Percentiles rank a stretch among this genome's conserved stretches.
Conservation (phyloP, 2,329 filamentous ascomycete species). For the Trichophyton mentagrophytes region DNA sequence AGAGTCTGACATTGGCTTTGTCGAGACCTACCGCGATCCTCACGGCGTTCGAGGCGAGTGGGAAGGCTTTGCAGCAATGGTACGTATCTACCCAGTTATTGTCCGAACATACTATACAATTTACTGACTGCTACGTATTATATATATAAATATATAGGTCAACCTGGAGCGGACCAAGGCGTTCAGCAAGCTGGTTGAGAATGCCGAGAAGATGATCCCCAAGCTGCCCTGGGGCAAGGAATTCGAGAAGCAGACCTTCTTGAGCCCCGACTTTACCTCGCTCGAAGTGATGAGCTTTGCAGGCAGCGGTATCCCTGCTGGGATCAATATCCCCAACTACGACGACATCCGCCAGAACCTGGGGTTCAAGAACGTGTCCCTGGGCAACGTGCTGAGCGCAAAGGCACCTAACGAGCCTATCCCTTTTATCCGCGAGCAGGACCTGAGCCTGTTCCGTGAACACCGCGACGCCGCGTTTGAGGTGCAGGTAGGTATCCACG, state of each 20-base stretch:
- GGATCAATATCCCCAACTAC: conserved; percentile 47
- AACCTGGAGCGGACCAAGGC: conserved; percentile 83
- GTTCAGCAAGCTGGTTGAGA: conserved; percentile 72
- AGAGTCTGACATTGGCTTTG: conserved; percentile 70
- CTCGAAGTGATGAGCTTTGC: conserved; percentile 80
- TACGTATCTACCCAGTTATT: conserved; percentile 18
- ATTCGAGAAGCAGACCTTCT: conserved; percentile 93
- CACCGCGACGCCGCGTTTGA: conserved; percentile 84
- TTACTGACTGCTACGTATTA: conserved; percentile 29
- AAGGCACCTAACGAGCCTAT: conserved; percentile 87
- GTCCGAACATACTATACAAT: conserved; percentile 16
- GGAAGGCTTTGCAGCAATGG: conserved; percentile 66
- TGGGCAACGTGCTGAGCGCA: conserved; percentile 84
- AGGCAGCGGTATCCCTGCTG: conserved; percentile 49
- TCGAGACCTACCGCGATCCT: conserved; percentile 76
- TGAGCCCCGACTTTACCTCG: conserved; percentile 90
- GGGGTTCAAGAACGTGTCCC: conserved; percentile 60
- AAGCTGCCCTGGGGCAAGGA: conserved; percentile 75
- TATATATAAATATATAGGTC: conserved; percentile 31
- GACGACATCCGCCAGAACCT: conserved; percentile 49
- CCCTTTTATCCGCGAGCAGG: conserved; percentile 70
- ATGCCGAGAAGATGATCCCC: conserved; percentile 71
- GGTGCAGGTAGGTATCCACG: conserved; percentile 89
- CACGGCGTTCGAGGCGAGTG: conserved; percentile 70
- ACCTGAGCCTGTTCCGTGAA: conserved; percentile 65